phyloP scores from a whole-genome alignment of 768 basidiomycete species.

The Tulasnella calospora region DNA sequence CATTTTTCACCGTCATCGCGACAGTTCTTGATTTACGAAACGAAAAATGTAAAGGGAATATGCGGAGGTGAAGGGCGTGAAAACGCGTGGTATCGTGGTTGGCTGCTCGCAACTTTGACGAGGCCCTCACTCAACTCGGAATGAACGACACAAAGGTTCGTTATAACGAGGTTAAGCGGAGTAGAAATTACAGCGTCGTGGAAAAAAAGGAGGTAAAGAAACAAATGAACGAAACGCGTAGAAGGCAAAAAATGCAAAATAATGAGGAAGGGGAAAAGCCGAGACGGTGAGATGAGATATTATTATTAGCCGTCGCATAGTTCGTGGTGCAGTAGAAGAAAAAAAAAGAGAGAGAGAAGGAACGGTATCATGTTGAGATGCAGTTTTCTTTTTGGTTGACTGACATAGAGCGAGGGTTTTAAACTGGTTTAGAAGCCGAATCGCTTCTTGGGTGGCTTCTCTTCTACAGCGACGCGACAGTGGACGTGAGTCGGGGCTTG shows the following conservation, averaged over 20 bases:
- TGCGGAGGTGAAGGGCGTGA: background rate
- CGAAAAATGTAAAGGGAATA: background rate
- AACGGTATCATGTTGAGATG: background rate
- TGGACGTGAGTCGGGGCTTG: conserved; percentile 55
- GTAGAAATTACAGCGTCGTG: conserved; percentile 3
- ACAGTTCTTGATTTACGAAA: background rate
- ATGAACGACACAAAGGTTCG: conserved; percentile 2
- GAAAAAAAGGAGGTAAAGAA: background rate
- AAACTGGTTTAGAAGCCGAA: conserved; percentile 39
- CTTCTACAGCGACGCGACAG: conserved; percentile 67
- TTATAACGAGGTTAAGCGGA: conserved; percentile 6
- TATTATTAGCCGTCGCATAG: conserved; percentile 17
- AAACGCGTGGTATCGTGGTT: background rate
- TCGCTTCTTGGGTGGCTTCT: conserved; percentile 64
- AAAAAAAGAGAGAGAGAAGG: background rate
- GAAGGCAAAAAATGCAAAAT: conserved; percentile 10
- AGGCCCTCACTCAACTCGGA: conserved; percentile 9
- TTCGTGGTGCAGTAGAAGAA: background rate
- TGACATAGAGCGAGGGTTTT: background rate
- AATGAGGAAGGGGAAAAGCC: conserved; percentile 12
- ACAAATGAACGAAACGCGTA: background rate
- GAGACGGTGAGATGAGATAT: conserved; percentile 1
- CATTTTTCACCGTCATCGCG: background rate
- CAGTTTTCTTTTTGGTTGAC: background rate
- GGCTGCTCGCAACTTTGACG: background rate